Evolutionary conservation across 495 filamentous ascomycete species (phyloP).

Genomic region (Penicillium macrosclerotiorum): DNA sequence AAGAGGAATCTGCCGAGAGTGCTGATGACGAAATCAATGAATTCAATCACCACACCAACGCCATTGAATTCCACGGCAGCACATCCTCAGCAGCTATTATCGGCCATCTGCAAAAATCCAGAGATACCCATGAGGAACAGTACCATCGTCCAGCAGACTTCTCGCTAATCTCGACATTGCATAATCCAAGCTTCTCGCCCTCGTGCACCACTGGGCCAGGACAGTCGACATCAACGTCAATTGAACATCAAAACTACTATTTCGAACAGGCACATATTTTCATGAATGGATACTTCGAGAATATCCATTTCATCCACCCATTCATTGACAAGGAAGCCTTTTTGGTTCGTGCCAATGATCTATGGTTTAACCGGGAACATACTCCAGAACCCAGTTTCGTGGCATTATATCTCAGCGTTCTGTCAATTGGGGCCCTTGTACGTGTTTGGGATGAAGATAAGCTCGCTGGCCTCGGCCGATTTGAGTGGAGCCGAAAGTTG

Average conservation of each 20-base stretch:
- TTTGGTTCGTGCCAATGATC: conserved; percentile 32
- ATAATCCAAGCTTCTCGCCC: conserved; percentile 40
- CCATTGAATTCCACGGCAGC: conserved; percentile 41
- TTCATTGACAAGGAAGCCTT: conserved; percentile 43
- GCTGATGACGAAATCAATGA: conserved; percentile 35
- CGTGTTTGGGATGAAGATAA: conserved; percentile 39
- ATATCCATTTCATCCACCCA: conserved; percentile 43
- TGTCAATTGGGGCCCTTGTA: conserved; percentile 38
- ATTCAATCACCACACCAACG: conserved; percentile 40
- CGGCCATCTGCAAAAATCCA: conserved; percentile 33
- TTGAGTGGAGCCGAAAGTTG: conserved; percentile 45
- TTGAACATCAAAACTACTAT: conserved; percentile 37
- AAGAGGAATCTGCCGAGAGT: conserved; percentile 27
- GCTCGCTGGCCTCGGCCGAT: conserved; percentile 35
- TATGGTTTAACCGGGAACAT: conserved; percentile 35
- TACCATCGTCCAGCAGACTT: conserved; percentile 10
- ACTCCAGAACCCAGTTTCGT: conserved; percentile 38
- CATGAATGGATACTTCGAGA: conserved; percentile 45
- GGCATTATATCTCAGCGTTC: conserved; percentile 38
- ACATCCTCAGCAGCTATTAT: conserved; percentile 38
- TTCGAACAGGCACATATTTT: conserved; percentile 42
- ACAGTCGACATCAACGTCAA: conserved; percentile 15
- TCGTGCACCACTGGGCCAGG: conserved; percentile 23
- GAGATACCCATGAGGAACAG: conserved; percentile 21
- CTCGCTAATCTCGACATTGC: conserved; percentile 39